phyloP scores from a whole-genome alignment of 331 rosid genomes.

The Arachis monticola region DNA sequence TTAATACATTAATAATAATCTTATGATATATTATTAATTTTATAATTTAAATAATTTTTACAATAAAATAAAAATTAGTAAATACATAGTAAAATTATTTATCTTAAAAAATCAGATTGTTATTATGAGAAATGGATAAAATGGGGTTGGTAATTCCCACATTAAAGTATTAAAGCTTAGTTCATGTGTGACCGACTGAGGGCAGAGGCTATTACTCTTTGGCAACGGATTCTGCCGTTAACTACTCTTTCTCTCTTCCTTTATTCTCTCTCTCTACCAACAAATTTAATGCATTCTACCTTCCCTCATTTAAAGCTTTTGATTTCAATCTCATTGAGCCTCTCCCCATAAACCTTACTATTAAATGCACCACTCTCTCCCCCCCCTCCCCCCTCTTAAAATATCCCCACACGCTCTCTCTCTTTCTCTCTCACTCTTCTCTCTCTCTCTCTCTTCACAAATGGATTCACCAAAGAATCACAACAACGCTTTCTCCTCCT shows the following conservation, averaged over 20 bases:
- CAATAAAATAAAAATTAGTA: too few species aligned
- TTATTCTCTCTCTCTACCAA: background rate
- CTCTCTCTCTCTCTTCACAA: constrained; percentile 30
- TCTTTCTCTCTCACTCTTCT: constrained; percentile 6
- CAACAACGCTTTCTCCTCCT: background rate
- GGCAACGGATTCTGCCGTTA: too few species aligned
- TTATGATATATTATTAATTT: too few species aligned
- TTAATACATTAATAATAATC: too few species aligned
- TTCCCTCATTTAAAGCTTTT: background rate
- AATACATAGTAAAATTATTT: too few species aligned
- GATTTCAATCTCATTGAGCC: background rate
- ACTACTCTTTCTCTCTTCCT: background rate
- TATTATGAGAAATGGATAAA: too few species aligned
- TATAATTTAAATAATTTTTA: too few species aligned
- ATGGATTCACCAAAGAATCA: constrained; percentile 36
- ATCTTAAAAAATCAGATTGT: too few species aligned
- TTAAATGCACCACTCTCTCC: constrained; percentile 53
- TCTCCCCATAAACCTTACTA: constrained; percentile 32
- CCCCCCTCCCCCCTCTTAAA: constrained; percentile 29
- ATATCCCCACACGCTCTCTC: constrained; percentile 12
- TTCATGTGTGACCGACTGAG: too few species aligned
- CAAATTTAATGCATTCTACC: constrained; percentile 37
- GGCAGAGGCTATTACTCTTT: too few species aligned
- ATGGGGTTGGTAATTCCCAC: too few species aligned
- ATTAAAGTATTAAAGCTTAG: too few species aligned